Conservation (phyloP, 2,329 filamentous ascomycete genomes). For the Botrytis hyacinthi region DNA sequence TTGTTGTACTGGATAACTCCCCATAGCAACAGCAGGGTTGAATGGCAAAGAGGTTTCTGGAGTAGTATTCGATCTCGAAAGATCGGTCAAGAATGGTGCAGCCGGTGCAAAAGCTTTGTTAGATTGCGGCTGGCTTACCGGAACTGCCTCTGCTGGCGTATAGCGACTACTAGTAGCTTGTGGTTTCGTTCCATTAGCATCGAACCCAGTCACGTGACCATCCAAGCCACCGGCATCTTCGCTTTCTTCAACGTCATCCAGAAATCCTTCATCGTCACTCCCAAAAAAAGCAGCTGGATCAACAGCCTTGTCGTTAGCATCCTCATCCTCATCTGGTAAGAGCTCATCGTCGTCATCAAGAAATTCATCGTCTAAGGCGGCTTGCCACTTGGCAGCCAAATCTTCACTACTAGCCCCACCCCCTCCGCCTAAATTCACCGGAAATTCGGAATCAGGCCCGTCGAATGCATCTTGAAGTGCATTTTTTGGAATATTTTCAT, state of each 20-base stretch:
- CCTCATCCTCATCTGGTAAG: constrained; percentile 55
- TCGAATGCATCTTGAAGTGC: constrained; percentile 33
- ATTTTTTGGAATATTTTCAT: constrained; percentile 20
- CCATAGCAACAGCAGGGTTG: constrained; percentile 25
- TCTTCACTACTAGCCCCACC: constrained; percentile 49
- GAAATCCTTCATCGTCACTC: constrained; percentile 81
- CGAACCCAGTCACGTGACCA: constrained; percentile 35
- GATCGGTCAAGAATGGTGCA: constrained; percentile 37
- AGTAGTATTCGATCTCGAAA: constrained; percentile 28
- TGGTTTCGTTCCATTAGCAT: constrained; percentile 23
- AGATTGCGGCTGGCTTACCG: constrained; percentile 16
- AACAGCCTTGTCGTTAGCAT: constrained; percentile 46
- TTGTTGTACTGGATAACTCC: constrained; percentile 34
- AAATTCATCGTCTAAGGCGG: constrained; percentile 73
- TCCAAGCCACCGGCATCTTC: constrained; percentile 33
- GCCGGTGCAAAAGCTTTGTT: constrained; percentile 34
- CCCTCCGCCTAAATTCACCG: constrained; percentile 31
- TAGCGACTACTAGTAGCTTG: constrained; percentile 34
- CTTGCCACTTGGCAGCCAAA: constrained; percentile 78
- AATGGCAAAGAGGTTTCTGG: constrained; percentile 27
- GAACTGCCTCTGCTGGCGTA: constrained; percentile 30
- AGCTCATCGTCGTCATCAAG: constrained; percentile 56
- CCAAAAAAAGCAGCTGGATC: constrained; percentile 68
- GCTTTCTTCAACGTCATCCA: constrained; percentile 54
- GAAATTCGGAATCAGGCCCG: constrained; percentile 34